Conservation (phyloP, 768 basidiomycete genomes). For the Trametes elegans region DNA sequence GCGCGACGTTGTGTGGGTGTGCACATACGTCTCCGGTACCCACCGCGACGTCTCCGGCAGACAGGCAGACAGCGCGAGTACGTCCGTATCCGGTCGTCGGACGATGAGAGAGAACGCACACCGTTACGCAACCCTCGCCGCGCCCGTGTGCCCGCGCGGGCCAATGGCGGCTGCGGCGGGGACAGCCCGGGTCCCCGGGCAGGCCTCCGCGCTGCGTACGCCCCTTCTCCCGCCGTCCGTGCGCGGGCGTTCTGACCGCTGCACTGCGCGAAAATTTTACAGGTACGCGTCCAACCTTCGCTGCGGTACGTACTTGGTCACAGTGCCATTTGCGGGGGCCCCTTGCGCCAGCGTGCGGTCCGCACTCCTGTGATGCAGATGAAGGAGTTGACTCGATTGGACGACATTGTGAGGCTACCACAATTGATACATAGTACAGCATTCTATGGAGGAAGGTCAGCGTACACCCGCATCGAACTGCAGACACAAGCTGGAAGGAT, state of each 20-base stretch:
- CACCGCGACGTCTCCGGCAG: constrained; percentile 4
- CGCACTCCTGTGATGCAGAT: constrained; percentile 3
- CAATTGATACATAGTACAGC: too few species aligned
- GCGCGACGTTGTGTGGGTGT: too few species aligned
- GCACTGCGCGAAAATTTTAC: not conserved
- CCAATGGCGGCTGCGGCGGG: constrained; percentile 11
- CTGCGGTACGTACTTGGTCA: not conserved
- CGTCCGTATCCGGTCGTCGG: constrained; percentile 10
- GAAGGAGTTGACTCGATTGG: too few species aligned
- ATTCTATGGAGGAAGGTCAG: too few species aligned
- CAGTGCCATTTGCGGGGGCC: not conserved
- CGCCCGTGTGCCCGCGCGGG: not conserved
- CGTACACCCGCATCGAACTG: too few species aligned
- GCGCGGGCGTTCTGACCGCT: not conserved
- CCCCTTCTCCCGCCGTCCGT: constrained; percentile 1
- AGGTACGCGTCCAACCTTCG: not conserved
- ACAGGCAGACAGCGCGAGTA: not conserved
- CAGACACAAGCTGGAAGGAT: too few species aligned
- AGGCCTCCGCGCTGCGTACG: constrained; percentile 9
- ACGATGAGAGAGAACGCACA: constrained; percentile 5
- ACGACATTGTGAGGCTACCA: too few species aligned
- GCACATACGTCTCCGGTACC: constrained; percentile 11
- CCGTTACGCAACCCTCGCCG: not conserved
- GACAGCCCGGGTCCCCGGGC: too few species aligned
- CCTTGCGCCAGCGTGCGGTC: constrained; percentile 5